phyloP scores from a whole-genome alignment of 2,329 filamentous ascomycete genomes.

The Nannizzia gypsea region DNA sequence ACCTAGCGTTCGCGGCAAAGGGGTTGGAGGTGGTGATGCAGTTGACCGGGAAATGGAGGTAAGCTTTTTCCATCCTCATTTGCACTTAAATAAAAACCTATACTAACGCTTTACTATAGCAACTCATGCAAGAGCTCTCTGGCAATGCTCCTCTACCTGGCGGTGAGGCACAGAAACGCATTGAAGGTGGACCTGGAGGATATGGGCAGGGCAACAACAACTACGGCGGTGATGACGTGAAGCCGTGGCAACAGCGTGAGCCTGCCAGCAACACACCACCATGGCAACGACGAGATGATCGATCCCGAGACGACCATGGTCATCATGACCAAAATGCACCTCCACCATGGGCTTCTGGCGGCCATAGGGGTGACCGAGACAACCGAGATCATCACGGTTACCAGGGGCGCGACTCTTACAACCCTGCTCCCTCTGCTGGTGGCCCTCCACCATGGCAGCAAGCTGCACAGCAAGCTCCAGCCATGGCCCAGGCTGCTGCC shows the following conservation, averaged over 20 bases:
- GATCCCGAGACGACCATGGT: constrained; percentile 39
- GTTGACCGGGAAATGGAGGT: constrained; percentile 93
- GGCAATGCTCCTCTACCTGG: constrained; percentile 52
- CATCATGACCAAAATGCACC: constrained; percentile 17
- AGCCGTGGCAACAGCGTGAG: constrained; percentile 82
- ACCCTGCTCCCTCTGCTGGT: constrained; percentile 24
- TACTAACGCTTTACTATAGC: constrained; percentile 39
- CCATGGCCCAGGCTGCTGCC: constrained; percentile 33
- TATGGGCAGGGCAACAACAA: constrained; percentile 40
- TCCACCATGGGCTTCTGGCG: constrained; percentile 24
- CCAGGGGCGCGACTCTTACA: constrained; percentile 13
- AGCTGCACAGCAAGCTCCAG: constrained; percentile 30
- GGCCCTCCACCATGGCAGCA: constrained; percentile 53
- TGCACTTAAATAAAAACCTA: not conserved
- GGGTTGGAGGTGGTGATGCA: constrained; percentile 63
- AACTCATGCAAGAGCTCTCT: constrained; percentile 95
- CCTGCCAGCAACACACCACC: constrained; percentile 69
- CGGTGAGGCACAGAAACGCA: constrained; percentile 57
- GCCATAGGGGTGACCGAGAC: constrained; percentile 22
- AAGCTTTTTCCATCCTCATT: constrained; percentile 28
- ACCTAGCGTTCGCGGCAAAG: constrained; percentile 30
- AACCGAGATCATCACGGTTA: constrained; percentile 34
- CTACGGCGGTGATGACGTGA: constrained; percentile 43
- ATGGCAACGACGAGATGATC: constrained; percentile 54
- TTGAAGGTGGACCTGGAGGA: constrained; percentile 68